These are phyloP conservation scores for Conticribra weissflogii DNA, from an alignment of 108 stramenopile genomes.

Conservation along the genomic window DNA sequence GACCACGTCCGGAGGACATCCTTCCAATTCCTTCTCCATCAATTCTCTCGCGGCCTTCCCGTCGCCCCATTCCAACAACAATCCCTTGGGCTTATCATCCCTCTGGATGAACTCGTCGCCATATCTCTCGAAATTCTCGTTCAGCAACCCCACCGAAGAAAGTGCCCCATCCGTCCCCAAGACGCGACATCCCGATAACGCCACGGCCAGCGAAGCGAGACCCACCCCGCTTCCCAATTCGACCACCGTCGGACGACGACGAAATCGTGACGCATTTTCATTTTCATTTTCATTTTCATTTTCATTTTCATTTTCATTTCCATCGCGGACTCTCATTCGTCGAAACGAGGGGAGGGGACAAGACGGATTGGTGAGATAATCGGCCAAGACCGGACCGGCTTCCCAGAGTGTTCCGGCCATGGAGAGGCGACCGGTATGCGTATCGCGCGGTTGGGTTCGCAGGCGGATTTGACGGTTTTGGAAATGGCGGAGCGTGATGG, in stretches of 20 bases:
- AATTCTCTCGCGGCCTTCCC: constrained; percentile 3
- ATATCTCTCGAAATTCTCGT: constrained; percentile 30
- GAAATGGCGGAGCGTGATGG: constrained; percentile 20
- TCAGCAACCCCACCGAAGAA: constrained; percentile 15
- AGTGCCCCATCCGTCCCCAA: constrained; percentile 25
- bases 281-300: neutral
- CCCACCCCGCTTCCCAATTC: constrained; percentile 30
- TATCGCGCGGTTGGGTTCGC: constrained; percentile 18
- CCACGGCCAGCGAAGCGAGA: constrained; percentile 22
- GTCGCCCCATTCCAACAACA: constrained; percentile 24
- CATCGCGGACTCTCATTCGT: constrained; percentile 10
- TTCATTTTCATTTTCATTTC: neutral
- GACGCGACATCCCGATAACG: constrained; percentile 27
- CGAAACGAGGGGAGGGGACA: constrained; percentile 21
- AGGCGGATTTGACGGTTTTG: constrained; percentile 2
- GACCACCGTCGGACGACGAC: constrained; percentile 18
- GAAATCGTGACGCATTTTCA: constrained; percentile 2
- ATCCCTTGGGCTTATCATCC: neutral
- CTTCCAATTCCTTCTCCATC: constrained; percentile 9
- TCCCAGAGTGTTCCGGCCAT: constrained; percentile 38
- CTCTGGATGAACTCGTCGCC: neutral
- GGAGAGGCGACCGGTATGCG: constrained; percentile 14
- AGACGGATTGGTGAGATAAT: constrained; percentile 26
- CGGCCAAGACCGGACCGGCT: constrained; percentile 25
- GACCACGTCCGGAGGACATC: constrained; percentile 20